Evolutionary conservation across 176 grass and related monocot species (phyloP), one percentile per base, ranked within the genome.

Genomic region (Tillandsia leiboldiana): DNA sequence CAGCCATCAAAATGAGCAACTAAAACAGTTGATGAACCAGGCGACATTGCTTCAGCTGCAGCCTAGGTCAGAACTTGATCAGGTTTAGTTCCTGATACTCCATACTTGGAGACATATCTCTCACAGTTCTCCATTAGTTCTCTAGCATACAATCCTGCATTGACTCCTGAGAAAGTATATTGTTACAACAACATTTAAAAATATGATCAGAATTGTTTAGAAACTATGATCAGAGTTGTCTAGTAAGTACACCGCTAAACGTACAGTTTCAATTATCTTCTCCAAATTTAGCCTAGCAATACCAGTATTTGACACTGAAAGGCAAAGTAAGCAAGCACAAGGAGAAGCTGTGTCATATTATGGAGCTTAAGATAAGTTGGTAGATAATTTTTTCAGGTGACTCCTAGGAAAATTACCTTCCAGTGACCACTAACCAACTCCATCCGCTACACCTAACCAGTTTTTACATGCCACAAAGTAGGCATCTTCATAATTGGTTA

Each of bases 1-100:
- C 82, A 48, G 1, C 94, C 94, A 82, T 90, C 87, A 72, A 93
- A 99, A 67, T 90, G 80, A 70, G 89, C 94, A 59, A 99, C 89
- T 72, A 99, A 77, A 86, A 99, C 72, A 82, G 94, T 99, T 7
- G 94, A 99, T 66, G 94, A 99, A 57, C 94, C 94, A 72, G 94
- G 89, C 12, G 75, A 99, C 50, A 58, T 70, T 75, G 90, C 78
- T 74, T 84, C 87, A 47, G 81, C 82, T 27, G 94, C 82, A 63
- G 86, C 80, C 66, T 80, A 82, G 51, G 79, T 53, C 50, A 99
- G 87, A 58, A 99, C 73, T 56, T 99, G 74, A 48, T 79, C 82
- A 12, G 84, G 76, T 73, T 65, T 85, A 77, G 78, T 76, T 72
- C 69, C 76, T 75, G 78, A 63, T 63, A 78, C 90, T n/a, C n/a